Base-by-base conservation (phyloP, 768 basidiomycete genomes). In the Pleurotus giganteus region DNA sequence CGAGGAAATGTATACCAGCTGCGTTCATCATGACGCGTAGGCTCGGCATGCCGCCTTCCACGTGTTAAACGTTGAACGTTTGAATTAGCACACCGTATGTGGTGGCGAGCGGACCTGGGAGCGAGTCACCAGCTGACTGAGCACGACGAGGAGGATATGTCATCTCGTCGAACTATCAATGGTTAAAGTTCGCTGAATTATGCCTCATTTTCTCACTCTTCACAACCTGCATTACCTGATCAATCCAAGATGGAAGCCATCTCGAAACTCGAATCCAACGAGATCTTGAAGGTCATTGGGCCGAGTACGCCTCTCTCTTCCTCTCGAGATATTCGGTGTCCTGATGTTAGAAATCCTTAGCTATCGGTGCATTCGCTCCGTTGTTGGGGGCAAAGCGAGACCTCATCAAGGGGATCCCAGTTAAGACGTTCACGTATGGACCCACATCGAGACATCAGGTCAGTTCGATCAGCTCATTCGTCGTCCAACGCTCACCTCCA, bases 371-470 rank as follows among this genome's bases (percentile, higher is more conserved):
- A 1, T 81, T 86, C 49, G 64, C 71, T 13, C 82, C 81, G 1
- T 56, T 83, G 8, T 66, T 87, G 8, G 76, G 81, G 57, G 66
- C 72, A 19, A 77, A 75, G 9, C 75, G 75, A 6, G 62, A 64
- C 2, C 66, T 74, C 6, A 87, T 88, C 34, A 60, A 72, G 15
- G 67, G 70, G 44, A 71, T 79, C n/a, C 71, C 80, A 2, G 68
- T 71, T 43, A 78, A 74, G 61, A 81, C 82, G 0, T 85, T 86
- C 69, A 68, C 76, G 47, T 88, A 83, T 60, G 84, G 85, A 1
- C 49, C 63, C 13, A 75, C 71, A 19, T 79, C 76, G 28, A 72
- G 83, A 29, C 81, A 83, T 57, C 72, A 80, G 68, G 79, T 77
- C 65, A 4, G 69, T 65, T 29, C 17, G 12, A 15, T 9, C 7